These are phyloP conservation scores for Apiotrichum laibachii DNA, from an alignment of 1,284 basidiomycete genomes.

Conservation along the genomic window DNA sequence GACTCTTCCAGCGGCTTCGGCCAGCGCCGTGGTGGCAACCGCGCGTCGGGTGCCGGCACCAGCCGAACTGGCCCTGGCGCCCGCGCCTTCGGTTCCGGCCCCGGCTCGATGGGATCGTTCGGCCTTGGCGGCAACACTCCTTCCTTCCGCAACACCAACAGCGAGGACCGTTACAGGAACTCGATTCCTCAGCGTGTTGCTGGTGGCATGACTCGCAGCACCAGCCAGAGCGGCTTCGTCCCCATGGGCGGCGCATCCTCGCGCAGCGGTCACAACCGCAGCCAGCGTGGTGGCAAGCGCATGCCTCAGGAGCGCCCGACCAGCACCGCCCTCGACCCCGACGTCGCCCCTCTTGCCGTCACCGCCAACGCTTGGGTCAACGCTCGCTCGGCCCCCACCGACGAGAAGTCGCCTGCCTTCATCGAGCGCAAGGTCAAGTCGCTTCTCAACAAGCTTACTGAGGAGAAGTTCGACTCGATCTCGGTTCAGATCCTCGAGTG, in stretches of 20 bases:
- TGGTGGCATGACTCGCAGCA: slow-evolving; percentile 62
- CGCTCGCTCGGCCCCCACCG: slow-evolving; percentile 52
- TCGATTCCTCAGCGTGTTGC: slow-evolving; percentile 17
- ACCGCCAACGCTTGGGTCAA: slow-evolving; percentile 79
- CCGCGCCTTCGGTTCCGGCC: not conserved
- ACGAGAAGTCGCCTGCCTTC: slow-evolving; percentile 70
- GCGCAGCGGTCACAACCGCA: slow-evolving; percentile 34
- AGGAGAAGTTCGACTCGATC: slow-evolving; percentile 95
- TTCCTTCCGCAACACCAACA: slow-evolving; percentile 55
- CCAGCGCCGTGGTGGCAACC: slow-evolving; percentile 35
- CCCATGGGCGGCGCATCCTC: slow-evolving; percentile 30
- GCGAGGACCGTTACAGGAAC: slow-evolving; percentile 66
- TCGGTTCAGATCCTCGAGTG: slow-evolving; percentile 87
- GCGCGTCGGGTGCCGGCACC: slow-evolving; percentile 15
- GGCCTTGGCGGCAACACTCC: slow-evolving; percentile 60
- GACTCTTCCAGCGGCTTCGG: slow-evolving; percentile 56
- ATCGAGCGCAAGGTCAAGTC: slow-evolving; percentile 92
- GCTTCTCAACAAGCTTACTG: slow-evolving; percentile 92
- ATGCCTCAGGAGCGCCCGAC: slow-evolving; percentile 39
- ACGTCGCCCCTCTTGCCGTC: slow-evolving; percentile 70
- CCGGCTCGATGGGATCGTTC: slow-evolving; percentile 52
- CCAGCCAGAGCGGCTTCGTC: slow-evolving; percentile 61
- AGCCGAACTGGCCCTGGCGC: slow-evolving; percentile 10
- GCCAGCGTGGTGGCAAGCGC: slow-evolving; percentile 41
- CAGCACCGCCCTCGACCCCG: slow-evolving; percentile 41